These are phyloP conservation scores for Przewalskia tangutica DNA, from an alignment of 257 asterid genomes.

Conservation along the genomic window DNA sequence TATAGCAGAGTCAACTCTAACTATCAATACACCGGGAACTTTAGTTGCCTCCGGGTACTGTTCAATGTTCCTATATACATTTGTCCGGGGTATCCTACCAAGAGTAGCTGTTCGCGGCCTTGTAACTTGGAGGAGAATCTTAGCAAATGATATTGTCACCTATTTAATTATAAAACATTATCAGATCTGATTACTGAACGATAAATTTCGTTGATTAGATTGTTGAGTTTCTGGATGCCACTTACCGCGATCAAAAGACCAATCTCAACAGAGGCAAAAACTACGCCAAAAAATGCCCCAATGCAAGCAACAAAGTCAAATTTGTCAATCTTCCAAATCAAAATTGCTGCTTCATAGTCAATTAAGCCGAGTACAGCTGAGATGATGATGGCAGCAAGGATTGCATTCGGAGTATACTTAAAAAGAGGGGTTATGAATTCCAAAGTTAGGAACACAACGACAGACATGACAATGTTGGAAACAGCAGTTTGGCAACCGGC, in stretches of 20 bases:
- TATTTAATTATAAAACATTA: background rate
- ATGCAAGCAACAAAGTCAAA: conserved; percentile 85
- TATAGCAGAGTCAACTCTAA: conserved; percentile 90
- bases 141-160: conserved; percentile 85
- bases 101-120: conserved; percentile 85
- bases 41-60: conserved; percentile 82
- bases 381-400: conserved; percentile 81
- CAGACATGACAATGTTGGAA: conserved; percentile 80
- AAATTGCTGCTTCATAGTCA: conserved; percentile 64
- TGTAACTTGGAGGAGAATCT: conserved; percentile 82
- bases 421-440: conserved; percentile 74
- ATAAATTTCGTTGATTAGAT: background rate
- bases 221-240: background rate
- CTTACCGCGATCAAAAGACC: conserved; percentile 83
- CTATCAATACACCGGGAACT: conserved; percentile 60
- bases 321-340: conserved; percentile 83
- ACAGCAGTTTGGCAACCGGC: conserved; percentile 90
- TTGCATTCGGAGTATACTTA: conserved; percentile 80
- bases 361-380: conserved; percentile 79
- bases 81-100: conserved; percentile 65
- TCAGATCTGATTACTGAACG: background rate
- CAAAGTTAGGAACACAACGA: conserved; percentile 61
- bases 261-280: conserved; percentile 64
- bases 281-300: conserved; percentile 90
- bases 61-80: conserved; percentile 63